These are phyloP conservation scores for Ceratopteris richardii DNA, from an alignment of 75 land plant species.

Conservation along the genomic window DNA sequence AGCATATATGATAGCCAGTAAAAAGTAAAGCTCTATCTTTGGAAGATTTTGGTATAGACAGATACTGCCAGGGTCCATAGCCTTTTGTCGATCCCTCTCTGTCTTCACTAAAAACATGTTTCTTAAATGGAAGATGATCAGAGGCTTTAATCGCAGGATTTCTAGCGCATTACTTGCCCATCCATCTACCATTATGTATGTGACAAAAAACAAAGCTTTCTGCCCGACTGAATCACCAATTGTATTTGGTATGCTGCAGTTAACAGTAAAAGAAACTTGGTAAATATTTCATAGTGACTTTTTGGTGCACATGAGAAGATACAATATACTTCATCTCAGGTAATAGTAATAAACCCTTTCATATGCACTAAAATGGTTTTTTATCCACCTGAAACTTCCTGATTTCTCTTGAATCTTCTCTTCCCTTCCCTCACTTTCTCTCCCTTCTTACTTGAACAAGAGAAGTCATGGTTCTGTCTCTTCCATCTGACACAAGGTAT, in stretches of 20 bases:
- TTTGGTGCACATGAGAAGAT: background rate
- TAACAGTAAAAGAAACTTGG: too few relatives aligned
- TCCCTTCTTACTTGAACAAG: too few relatives aligned
- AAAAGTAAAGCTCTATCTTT: constrained; percentile 44
- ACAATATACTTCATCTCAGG: too few relatives aligned
- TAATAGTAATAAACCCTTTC: too few relatives aligned
- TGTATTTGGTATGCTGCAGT: constrained; percentile 37
- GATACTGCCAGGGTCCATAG: constrained; percentile 48
- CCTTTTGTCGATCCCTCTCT: constrained; percentile 42
- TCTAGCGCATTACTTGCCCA: constrained; percentile 54
- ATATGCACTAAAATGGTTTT: too few relatives aligned
- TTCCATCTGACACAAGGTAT: too few relatives aligned
- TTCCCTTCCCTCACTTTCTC: too few relatives aligned
- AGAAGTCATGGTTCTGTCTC: too few relatives aligned
- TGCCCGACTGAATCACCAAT: constrained; percentile 39
- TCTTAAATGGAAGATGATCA: constrained; percentile 42
- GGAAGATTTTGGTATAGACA: constrained; percentile 28
- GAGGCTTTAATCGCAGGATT: constrained; percentile 38
- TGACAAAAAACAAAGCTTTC: constrained; percentile 61
- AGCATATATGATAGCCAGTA: constrained; percentile 47
- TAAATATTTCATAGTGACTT: too few relatives aligned
- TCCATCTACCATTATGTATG: constrained; percentile 66
- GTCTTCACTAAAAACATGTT: constrained; percentile 42
- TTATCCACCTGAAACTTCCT: too few relatives aligned
- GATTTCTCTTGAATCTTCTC: too few relatives aligned